Percentiles rank a stretch among this genome's conserved stretches.
Evolutionary conservation across 2,329 filamentous ascomycete species (phyloP).

Genomic region (Furcasterigmium furcatum): DNA sequence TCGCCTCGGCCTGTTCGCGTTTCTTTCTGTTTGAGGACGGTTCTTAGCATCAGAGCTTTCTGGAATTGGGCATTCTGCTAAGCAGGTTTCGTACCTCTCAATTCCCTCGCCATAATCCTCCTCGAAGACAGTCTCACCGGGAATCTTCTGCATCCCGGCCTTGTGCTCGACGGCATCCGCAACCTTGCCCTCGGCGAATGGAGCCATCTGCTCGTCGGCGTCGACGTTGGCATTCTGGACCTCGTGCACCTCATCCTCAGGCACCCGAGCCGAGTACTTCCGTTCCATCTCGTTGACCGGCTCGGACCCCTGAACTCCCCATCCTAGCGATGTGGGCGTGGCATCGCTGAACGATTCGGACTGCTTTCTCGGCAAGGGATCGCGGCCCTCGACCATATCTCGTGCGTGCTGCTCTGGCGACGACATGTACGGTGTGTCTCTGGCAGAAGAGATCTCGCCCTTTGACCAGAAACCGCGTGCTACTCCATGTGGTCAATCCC

Average conservation of each 20-base stretch:
- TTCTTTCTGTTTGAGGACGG: conserved; percentile 13
- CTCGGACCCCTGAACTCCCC: conserved; percentile 12
- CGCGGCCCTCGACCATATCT: conserved; percentile 8
- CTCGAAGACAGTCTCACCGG: conserved; percentile 11
- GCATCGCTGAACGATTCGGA: conserved; percentile 7
- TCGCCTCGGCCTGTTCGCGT: conserved; percentile 15
- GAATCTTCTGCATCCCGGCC: conserved; percentile 16
- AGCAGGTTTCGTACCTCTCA: no score
- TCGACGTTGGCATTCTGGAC: conserved; percentile 17
- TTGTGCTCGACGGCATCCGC: conserved; percentile 18
- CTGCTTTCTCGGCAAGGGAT: conserved; percentile 6
- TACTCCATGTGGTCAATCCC: no score
- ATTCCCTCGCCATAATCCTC: conserved; percentile 15
- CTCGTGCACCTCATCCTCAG: neutral
- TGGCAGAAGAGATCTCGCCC: no score
- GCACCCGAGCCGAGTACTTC: conserved; percentile 7
- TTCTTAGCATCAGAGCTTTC: neutral
- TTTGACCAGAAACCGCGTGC: no score
- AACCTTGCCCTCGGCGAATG: conserved; percentile 18
- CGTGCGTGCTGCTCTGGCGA: conserved; percentile 2
- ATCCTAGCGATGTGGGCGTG: conserved; percentile 13
- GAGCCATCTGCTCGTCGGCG: conserved; percentile 18
- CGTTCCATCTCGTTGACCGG: conserved; percentile 14
- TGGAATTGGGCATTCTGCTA: neutral
- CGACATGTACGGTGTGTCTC: no score